Conservation (phyloP, 2,329 filamentous ascomycete genomes). For the Diplodia mutila region DNA sequence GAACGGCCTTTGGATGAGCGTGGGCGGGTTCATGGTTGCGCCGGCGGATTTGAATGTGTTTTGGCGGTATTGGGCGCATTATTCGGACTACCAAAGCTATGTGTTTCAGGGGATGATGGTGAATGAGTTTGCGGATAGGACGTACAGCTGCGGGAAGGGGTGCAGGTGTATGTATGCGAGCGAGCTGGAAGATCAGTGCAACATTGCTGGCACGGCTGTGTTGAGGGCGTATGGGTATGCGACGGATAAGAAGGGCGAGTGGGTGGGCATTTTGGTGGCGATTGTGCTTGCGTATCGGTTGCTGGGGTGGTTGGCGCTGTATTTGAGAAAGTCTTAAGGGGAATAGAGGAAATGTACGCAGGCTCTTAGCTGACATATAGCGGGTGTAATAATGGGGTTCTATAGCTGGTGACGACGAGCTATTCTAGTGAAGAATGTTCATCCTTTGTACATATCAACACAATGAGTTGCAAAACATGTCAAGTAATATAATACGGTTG, state of each 20-base stretch:
- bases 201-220: conserved; percentile 72
- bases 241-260: conserved; percentile 64
- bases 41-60: conserved; percentile 76
- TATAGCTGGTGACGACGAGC: too few relatives aligned
- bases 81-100: conserved; percentile 84
- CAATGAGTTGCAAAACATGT: too few relatives aligned
- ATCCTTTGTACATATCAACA: too few relatives aligned
- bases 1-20: conserved; percentile 89
- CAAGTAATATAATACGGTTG: too few relatives aligned
- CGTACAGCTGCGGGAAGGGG: conserved; percentile 62
- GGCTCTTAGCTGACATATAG: too few relatives aligned
- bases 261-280: conserved; percentile 76
- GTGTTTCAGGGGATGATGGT: conserved; percentile 95
- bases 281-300: conserved; percentile 76
- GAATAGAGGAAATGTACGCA: too few relatives aligned
- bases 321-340: conserved; percentile 37
- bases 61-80: conserved; percentile 85
- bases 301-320: conserved; percentile 67
- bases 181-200: conserved; percentile 64
- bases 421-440: too few relatives aligned
- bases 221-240: conserved; percentile 71
- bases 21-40: conserved; percentile 79
- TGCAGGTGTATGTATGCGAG: conserved; percentile 75
- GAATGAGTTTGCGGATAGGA: conserved; percentile 73
- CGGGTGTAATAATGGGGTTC: too few relatives aligned